Evolutionary conservation across 176 grass and related monocot species (phyloP), one percentile per base, ranked within the genome.

Genomic region (Aegilops sharonensis): DNA sequence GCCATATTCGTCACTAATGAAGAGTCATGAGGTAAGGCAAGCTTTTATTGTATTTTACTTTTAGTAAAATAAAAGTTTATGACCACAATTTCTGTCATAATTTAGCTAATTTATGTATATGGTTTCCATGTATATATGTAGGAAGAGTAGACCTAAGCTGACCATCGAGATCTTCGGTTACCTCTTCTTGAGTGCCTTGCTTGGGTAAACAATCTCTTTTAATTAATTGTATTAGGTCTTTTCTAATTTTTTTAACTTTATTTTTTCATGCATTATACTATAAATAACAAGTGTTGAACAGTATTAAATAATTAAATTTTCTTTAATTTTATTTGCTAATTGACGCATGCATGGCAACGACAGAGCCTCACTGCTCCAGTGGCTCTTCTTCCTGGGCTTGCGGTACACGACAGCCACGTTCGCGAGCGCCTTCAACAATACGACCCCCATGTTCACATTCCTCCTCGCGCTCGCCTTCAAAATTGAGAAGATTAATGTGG

Each of bases 111-210:
- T 45, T 42, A 42, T 40, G 0, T 45, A 11, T 45, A 45, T 45
- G 42, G 3, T 45, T 45, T 45, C 42, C 11, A 42, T 42, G 40
- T 42, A 42, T 42, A 42, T 42, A 45, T 45, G 42, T 54, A 97
- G 94, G 89, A 97, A 97, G 83, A 80, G 84, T 7, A 94, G 92
- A 24, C 95, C 95, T 20, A 97, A 94, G 84, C 81, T 97, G 34
- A 97, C 95, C 23, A 25, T 21, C 30, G 88, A 94, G 74, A 92
- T 47, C 43, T 4, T 47, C 43, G 43, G 1, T 0, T 47, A 47
- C 43, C 43, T 47, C 43, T 47, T 47, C 43, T 47, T 47, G 11
- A 47, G 43, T 47, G 43, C 43, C 11, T 47, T 47, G 43, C 43
- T 47, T 13, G 92, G 94, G 94, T 92, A 81, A 81, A 11, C 17